phyloP scores from a whole-genome alignment of 2,329 filamentous ascomycete species.

The Corynespora cassiicola region DNA sequence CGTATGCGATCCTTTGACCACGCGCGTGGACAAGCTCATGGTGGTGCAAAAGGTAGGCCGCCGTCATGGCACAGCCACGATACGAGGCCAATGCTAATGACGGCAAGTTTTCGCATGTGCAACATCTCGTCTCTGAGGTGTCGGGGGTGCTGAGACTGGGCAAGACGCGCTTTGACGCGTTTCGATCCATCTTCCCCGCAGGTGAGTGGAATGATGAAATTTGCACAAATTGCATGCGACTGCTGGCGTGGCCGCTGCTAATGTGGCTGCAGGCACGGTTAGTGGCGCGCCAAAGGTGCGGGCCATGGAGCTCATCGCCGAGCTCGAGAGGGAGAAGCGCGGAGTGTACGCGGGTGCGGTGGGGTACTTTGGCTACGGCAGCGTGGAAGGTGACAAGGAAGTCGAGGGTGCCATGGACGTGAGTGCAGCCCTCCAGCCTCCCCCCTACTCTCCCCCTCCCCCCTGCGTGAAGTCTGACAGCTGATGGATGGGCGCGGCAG shows the following conservation, averaged over 20 bases:
- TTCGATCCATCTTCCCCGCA: conserved; percentile 94
- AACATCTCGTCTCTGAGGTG: conserved; percentile 95
- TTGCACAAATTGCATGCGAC: not conserved
- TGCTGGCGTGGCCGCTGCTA: no score
- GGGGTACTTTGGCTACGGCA: conserved; percentile 92
- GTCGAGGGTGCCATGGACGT: conserved; percentile 86
- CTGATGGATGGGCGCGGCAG: conserved; percentile 40
- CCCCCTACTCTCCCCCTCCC: no score
- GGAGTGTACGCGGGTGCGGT: conserved; percentile 96
- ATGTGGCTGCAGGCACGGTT: conserved; percentile 65
- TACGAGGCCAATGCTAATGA: conserved; percentile 9
- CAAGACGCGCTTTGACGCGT: conserved; percentile 92
- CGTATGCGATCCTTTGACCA: conserved; percentile 88
- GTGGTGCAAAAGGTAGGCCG: conserved; percentile 56
- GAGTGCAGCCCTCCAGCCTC: no score
- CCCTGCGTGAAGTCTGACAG: no score
- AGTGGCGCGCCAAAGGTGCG: conserved; percentile 94
- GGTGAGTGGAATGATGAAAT: conserved; percentile 54
- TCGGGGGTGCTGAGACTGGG: conserved; percentile 84
- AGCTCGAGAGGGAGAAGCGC: conserved; percentile 91
- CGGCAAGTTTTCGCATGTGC: conserved; percentile 85
- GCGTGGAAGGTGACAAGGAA: conserved; percentile 66
- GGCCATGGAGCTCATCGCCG: conserved; percentile 96
- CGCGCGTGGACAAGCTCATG: conserved; percentile 92
- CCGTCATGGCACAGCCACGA: conserved; percentile 3